Percentiles rank a stretch among this genome's conserved stretches.
These are phyloP conservation scores for Pythium phragmiticola DNA, from an alignment of 352 stramenopile genomes.

Conservation along the genomic window DNA sequence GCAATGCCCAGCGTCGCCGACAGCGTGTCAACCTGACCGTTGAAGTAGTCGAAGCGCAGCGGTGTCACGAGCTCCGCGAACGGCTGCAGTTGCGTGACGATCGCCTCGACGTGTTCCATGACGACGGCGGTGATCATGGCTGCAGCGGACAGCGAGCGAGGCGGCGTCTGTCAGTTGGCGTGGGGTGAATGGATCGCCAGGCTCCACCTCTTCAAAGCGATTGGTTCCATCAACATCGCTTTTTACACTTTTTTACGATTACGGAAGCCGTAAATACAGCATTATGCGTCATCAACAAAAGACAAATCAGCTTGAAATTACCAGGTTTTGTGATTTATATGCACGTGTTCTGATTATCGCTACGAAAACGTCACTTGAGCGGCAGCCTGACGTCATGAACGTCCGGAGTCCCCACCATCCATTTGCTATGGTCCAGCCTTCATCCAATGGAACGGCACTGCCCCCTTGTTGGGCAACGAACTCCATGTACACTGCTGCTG, in stretches of 20 bases:
- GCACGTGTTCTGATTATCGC: neutral
- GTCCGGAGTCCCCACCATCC: neutral
- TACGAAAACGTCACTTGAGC: neutral
- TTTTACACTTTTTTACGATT: constrained; percentile 1
- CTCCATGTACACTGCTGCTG: too few relatives aligned
- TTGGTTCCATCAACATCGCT: neutral
- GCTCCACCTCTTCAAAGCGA: neutral
- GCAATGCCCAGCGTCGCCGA: constrained; percentile 42
- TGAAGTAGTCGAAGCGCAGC: constrained; percentile 49
- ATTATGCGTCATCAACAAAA: neutral
- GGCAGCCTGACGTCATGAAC: neutral
- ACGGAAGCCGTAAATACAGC: neutral
- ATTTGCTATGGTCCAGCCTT: neutral
- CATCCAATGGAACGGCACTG: neutral
- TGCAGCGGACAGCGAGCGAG: neutral
- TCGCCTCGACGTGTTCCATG: constrained; percentile 42
- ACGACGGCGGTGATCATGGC: neutral
- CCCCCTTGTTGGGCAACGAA: neutral
- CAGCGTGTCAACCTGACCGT: constrained; percentile 45
- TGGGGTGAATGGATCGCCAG: neutral
- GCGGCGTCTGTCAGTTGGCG: too few relatives aligned
- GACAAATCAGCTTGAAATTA: neutral
- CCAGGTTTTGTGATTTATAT: too few relatives aligned
- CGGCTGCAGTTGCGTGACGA: constrained; percentile 51
- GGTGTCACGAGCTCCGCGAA: constrained; percentile 56